Percentiles rank a stretch among this genome's conserved stretches.
Evolutionary conservation across 345 rosid species (phyloP).

Genomic region (Melaleuca quinquenervia): DNA sequence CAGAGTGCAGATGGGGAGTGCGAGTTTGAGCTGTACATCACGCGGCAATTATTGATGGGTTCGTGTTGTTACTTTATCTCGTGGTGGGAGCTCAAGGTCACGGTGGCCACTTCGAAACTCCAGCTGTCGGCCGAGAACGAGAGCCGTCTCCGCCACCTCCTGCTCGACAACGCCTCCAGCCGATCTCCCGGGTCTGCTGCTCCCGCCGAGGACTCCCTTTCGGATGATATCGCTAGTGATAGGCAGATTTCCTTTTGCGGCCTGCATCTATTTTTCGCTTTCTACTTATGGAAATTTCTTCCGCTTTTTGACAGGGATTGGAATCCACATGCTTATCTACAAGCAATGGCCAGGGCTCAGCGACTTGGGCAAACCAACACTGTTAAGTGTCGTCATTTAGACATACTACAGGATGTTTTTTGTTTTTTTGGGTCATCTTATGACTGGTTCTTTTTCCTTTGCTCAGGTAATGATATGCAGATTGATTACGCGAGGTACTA

Average conservation of each 20-base stretch:
- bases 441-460: conserved; percentile 7
- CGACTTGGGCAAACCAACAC: conserved; percentile 98
- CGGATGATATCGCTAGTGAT: background rate
- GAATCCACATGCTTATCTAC: conserved; percentile 99
- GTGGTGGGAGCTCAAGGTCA: no score
- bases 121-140: no score
- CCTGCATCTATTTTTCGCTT: background rate
- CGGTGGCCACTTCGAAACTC: no score
- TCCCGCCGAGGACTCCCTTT: no score
- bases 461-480: conserved; percentile 91
- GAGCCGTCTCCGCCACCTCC: no score
- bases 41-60: no score
- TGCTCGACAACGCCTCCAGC: no score
- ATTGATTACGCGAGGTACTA: conserved; percentile 82
- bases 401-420: background rate
- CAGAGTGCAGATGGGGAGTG: no score
- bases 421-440: background rate
- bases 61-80: no score
- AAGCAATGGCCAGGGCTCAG: conserved; percentile 99
- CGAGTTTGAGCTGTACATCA: no score
- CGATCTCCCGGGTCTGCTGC: no score
- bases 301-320: conserved; percentile 58
- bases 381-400: conserved; percentile 26
- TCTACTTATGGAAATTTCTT: background rate
- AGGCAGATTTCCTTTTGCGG: background rate